Base-by-base conservation (phyloP, 768 basidiomycete genomes). In the Mycena galopus region DNA sequence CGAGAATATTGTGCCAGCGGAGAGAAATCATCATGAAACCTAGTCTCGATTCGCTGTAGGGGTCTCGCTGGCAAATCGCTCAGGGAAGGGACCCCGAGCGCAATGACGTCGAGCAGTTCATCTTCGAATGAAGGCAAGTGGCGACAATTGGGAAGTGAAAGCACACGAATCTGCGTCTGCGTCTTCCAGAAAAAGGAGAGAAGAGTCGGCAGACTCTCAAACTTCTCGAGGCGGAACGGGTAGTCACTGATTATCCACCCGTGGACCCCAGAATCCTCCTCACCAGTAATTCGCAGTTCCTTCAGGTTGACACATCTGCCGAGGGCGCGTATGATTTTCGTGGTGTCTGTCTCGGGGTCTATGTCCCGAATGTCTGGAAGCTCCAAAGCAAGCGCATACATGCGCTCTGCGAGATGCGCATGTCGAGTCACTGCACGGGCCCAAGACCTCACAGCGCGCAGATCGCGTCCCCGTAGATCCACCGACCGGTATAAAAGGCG, bases 221-320 rank as follows among this genome's bases (percentile, higher is more conserved):
- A 56, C 19, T 39, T 69, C 0, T 35, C 23, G 21, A 69, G 61
- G 4, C 60, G 33, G 53, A 69, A 69, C 2, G 50, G 51, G 21
- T 44, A 55, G 27, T 56, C 53, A 21, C n/a, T 56, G 12, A 63
- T 32, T 4, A 69, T 62, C 67, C 60, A 69, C 9, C 60, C 60
- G 23, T 56, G 53, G 16, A n/a, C n/a, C n/a, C n/a, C n/a, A 69
- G 33, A 1, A 9, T 19, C 19, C 2, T 21, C 2, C 4, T 21
- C 44, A 10, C 44, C 10, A n/a, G 21, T 8, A 10, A 47, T 19
- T 11, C 23, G 16, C 29, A 69, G 35, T 27, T 69, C 59, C 25
- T 69, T 69, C 51, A 69, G 67, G 39, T 69, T 62, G 51, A 62
- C 19, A 21, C 60, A 69, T 35, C 12, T 32, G 23, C 23, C 12